Base-by-base conservation (phyloP, 2,329 filamentous ascomycete genomes). In the Ceratocystiopsis sp. region DNA sequence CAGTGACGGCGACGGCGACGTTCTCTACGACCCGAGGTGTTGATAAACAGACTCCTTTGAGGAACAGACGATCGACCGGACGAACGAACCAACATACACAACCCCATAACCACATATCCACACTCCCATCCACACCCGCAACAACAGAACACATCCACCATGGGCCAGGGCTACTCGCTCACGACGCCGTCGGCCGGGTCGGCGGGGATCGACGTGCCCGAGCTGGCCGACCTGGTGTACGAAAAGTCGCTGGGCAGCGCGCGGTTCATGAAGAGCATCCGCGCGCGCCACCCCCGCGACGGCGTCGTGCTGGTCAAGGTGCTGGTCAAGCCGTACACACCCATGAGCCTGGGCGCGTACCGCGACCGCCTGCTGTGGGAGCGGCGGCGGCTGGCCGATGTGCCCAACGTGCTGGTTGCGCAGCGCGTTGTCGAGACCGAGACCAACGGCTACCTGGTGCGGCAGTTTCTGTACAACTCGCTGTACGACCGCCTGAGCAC, bases 161-260 rank as follows among this genome's bases (percentile, higher is more conserved):
- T 98, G 91, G 91, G 91, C 51, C 91, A 98, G 71, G 87, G 85
- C 51, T 95, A 95, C 65, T 95, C 89, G 49, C 76, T 93, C 54
- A 84, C 86, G 43, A 87, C 86, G 57, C 82, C 93, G 50, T 91
- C 86, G 43, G 84, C 85, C 49, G 91, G 87, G 58, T 83, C 85
- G 43, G 87, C 87, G 45, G 85, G 86, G 53, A 94, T 98, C 59
- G 89, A 98, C 60, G 77, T 93, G 25, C 82, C 87, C 35, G 89
- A 98, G 66, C 75, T 98, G 37, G 75, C 83, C 37, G 91, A 96
- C 57, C 67, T 96, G 46, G 77, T 80, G 35, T 94, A 95, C 64
- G 91, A 98, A 62, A 86, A 82, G 61, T 85, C 85, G 34, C 75
- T 98, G 55, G 89, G 89, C 40, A 85, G 82, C 51, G 86, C 85